phyloP scores from a whole-genome alignment of 805 yeast species.

The Candida golubevii region DNA sequence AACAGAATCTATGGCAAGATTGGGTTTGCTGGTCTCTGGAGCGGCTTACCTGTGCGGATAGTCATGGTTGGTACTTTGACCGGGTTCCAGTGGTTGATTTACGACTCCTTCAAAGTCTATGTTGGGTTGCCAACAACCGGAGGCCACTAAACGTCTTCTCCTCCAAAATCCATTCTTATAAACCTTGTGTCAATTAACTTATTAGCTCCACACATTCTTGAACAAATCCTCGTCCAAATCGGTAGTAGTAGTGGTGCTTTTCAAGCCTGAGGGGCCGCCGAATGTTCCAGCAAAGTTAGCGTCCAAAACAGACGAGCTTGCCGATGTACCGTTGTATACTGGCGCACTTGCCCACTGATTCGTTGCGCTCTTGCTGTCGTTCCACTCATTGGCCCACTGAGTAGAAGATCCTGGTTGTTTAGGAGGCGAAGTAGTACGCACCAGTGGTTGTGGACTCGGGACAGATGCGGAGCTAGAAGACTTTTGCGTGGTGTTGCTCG shows the following conservation, averaged over 20 bases:
- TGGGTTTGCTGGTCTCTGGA: conserved; percentile 92
- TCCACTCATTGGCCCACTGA: conserved; percentile 36
- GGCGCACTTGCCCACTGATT: conserved; percentile 13
- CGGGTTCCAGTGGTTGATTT: conserved; percentile 94
- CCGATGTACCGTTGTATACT: conserved; percentile 7
- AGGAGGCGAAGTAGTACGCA: background rate
- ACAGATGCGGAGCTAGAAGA: background rate
- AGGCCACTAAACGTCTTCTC: conserved; percentile 21
- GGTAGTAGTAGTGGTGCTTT: background rate
- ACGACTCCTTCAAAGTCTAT: conserved; percentile 93
- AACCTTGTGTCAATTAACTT: background rate
- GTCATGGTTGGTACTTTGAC: conserved; percentile 97
- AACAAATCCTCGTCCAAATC: conserved; percentile 58
- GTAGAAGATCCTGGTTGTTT: background rate
- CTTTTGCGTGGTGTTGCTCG: background rate
- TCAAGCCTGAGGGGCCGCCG: conserved; percentile 4
- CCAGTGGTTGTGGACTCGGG: conserved; percentile 5
- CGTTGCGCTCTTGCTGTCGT: conserved; percentile 18
- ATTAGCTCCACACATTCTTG: conserved; percentile 62
- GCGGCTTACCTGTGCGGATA: conserved; percentile 90
- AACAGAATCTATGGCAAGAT: conserved; percentile 72
- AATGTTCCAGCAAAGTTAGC: conserved; percentile 10
- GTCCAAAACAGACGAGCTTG: conserved; percentile 4
- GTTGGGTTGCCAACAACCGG: conserved; percentile 96
- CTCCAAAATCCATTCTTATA: background rate